Conservation (phyloP, 2,329 filamentous ascomycete genomes). For the Emydomyces testavorans region DNA sequence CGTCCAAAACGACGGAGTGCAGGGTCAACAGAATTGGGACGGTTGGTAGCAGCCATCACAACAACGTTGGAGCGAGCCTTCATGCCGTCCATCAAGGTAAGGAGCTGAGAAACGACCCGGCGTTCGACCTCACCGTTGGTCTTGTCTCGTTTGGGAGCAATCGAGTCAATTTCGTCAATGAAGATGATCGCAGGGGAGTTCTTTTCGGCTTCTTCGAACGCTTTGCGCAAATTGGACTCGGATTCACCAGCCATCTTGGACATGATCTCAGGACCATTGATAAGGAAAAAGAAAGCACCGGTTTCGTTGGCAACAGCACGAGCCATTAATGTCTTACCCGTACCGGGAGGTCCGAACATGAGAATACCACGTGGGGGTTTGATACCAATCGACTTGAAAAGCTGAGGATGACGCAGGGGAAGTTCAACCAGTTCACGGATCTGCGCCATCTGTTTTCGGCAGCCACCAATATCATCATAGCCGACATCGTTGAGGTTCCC, state of each 20-base stretch:
- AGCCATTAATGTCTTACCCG: constrained; percentile 98
- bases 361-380: constrained; percentile 97
- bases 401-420: constrained; percentile 87
- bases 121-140: constrained; percentile 98
- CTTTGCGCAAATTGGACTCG: constrained; percentile 93
- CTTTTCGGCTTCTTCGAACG: constrained; percentile 99
- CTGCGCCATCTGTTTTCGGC: constrained; percentile 99
- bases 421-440: constrained; percentile 98
- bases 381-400: constrained; percentile 99
- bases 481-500: constrained; percentile 98
- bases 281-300: constrained; percentile 97
- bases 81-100: constrained; percentile 99
- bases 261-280: constrained; percentile 99
- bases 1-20: constrained; percentile 95
- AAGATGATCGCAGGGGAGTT: constrained; percentile 99
- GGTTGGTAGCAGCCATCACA: constrained; percentile 98
- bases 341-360: constrained; percentile 92
- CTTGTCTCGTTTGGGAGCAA: constrained; percentile 99
- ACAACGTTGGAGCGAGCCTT: constrained; percentile 98
- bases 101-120: constrained; percentile 91
- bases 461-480: constrained; percentile 98
- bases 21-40: constrained; percentile 96
- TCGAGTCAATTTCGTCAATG: constrained; percentile 98
- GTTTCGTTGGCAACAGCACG: constrained; percentile 98
- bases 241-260: constrained; percentile 99